phyloP scores from a whole-genome alignment of 2,329 filamentous ascomycete genomes.

The Alternaria sp. region DNA sequence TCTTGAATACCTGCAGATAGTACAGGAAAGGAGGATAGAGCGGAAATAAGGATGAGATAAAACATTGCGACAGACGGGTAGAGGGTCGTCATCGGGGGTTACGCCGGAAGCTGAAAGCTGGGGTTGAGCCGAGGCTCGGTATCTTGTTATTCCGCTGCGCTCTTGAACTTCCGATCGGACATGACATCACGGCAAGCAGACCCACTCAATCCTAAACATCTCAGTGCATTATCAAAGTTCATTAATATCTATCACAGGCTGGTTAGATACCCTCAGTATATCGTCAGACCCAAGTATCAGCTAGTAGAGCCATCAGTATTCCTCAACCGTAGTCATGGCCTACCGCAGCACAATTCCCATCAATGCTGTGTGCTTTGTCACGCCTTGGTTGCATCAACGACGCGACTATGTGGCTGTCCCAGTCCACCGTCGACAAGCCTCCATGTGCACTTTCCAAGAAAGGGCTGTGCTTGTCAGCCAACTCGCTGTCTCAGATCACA shows the following conservation, averaged over 20 bases:
- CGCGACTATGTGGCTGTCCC: too few relatives aligned
- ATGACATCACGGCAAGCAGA: neutral
- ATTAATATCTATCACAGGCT: neutral
- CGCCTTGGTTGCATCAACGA: too few relatives aligned
- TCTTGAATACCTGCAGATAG: slow-evolving; percentile 18
- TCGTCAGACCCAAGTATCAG: too few relatives aligned
- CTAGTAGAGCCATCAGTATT: too few relatives aligned
- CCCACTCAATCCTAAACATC: neutral
- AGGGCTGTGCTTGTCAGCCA: too few relatives aligned
- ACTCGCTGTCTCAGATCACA: neutral
- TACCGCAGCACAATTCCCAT: too few relatives aligned
- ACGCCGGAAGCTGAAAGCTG: slow-evolving; percentile 25
- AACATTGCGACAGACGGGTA: slow-evolving; percentile 16
- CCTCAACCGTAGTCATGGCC: too few relatives aligned
- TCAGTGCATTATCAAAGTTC: neutral
- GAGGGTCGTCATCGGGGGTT: slow-evolving; percentile 15
- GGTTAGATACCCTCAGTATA: neutral
- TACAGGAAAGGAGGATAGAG: neutral
- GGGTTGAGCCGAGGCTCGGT: slow-evolving; percentile 40
- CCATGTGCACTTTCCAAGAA: too few relatives aligned
- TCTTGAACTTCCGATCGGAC: neutral
- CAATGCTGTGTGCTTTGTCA: too few relatives aligned
- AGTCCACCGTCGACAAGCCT: too few relatives aligned
- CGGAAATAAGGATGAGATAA: neutral
- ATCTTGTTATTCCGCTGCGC: slow-evolving; percentile 10